Evolutionary conservation across 495 filamentous ascomycete species (phyloP).

Genomic region (Thermothielavioides terrestris): DNA sequence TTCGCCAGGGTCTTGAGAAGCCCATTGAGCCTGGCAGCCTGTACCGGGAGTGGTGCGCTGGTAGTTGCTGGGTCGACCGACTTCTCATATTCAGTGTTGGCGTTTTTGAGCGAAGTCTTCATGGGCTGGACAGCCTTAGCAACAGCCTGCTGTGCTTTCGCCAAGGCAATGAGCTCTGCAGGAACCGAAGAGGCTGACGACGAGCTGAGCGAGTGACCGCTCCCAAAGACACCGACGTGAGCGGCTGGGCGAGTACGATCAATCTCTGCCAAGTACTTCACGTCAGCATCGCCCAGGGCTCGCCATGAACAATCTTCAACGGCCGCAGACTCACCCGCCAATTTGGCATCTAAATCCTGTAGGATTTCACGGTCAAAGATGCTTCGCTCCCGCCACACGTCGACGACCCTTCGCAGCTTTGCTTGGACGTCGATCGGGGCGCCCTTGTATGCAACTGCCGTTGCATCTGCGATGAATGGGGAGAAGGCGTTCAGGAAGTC

Average conservation of each 20-base stretch:
- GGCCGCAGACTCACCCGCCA: conserved; percentile 53
- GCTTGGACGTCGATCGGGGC: conserved; percentile 72
- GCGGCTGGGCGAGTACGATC: conserved; percentile 64
- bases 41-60: conserved; percentile 66
- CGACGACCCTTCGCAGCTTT: conserved; percentile 79
- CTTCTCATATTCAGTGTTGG: conserved; percentile 74
- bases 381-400: conserved; percentile 80
- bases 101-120: conserved; percentile 53
- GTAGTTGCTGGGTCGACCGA: conserved; percentile 60
- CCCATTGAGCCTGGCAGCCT: conserved; percentile 80
- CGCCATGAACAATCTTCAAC: not conserved
- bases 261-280: conserved; percentile 52
- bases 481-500: conserved; percentile 90
- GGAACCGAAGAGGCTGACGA: conserved; percentile 53
- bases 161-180: conserved; percentile 64
- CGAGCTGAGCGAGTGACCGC: conserved; percentile 57
- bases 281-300: conserved; percentile 1
- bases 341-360: conserved; percentile 62
- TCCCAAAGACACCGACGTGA: conserved; percentile 52
- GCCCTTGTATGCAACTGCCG: conserved; percentile 75
- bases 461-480: conserved; percentile 81
- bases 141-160: conserved; percentile 61
- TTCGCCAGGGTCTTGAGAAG: conserved; percentile 79
- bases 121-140: conserved; percentile 57
- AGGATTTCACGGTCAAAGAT: conserved; percentile 80